Percentiles rank a stretch among this genome's conserved stretches.
phyloP scores from a whole-genome alignment of 2,329 filamentous ascomycete genomes.

The Fusarium multiceps region DNA sequence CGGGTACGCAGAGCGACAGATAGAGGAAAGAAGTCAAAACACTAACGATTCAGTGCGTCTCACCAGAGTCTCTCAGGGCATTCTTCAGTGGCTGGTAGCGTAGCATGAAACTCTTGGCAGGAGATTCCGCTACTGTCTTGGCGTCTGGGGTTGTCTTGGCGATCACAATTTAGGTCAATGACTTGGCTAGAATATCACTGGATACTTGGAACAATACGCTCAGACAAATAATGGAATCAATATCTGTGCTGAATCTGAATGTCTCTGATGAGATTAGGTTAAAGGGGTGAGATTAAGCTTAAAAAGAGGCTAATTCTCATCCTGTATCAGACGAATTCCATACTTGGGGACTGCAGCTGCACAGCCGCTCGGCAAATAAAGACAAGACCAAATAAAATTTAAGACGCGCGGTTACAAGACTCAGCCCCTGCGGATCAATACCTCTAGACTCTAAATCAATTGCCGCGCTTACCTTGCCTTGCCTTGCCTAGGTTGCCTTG shows the following conservation, averaged over 20 bases:
- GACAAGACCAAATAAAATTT: neutral
- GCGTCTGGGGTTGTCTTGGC: neutral
- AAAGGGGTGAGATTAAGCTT: neutral
- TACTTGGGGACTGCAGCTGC: neutral
- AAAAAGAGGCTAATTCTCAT: neutral
- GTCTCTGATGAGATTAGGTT: neutral
- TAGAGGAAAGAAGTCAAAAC: neutral
- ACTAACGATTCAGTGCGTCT: neutral
- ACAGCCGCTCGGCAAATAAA: no score
- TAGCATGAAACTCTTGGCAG: neutral
- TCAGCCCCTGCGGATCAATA: no score
- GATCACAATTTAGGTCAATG: neutral
- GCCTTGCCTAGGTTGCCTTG: no score
- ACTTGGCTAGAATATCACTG: neutral
- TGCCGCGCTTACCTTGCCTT: no score
- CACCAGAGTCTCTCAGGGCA: neutral
- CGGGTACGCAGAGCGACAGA: neutral
- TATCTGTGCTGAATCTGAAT: no score
- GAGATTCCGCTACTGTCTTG: neutral
- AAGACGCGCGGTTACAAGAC: neutral
- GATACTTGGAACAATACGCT: no score
- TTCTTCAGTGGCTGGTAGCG: neutral
- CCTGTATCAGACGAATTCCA: no score
- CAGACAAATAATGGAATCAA: no score
- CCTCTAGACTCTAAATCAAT: no score